Evolutionary conservation across 306 rosid species (phyloP).

Genomic region (Medicago ruthenica): DNA sequence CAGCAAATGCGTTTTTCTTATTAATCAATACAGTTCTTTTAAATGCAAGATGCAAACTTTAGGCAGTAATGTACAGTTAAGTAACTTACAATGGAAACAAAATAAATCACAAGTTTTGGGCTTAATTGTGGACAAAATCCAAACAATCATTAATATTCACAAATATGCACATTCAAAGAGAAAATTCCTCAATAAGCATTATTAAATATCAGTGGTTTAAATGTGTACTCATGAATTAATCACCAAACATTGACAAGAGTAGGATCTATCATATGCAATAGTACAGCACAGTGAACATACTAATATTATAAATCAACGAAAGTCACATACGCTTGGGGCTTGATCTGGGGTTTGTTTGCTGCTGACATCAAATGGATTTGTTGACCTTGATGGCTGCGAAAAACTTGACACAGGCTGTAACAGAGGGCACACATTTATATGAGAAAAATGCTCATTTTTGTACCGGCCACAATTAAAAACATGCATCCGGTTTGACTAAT

Average conservation of each 20-base stretch:
- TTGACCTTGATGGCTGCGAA: conserved; percentile 65
- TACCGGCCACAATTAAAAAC: conserved; percentile 42
- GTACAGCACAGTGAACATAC: conserved; percentile 13
- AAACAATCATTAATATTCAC: conserved; percentile 12
- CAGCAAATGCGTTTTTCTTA: conserved; percentile 9
- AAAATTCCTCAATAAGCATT: background rate
- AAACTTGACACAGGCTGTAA: conserved; percentile 67
- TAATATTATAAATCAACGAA: conserved; percentile 28
- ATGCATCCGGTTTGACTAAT: conserved; percentile 22
- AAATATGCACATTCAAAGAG: conserved; percentile 16
- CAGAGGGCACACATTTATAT: conserved; percentile 45
- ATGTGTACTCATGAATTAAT: conserved; percentile 29
- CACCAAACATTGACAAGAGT: conserved; percentile 29
- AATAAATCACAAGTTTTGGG: background rate
- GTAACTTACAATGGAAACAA: conserved; percentile 3
- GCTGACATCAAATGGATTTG: conserved; percentile 81
- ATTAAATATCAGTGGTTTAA: conserved; percentile 25
- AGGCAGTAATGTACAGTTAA: background rate
- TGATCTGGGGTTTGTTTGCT: conserved; percentile 61
- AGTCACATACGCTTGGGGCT: conserved; percentile 63
- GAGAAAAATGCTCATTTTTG: conserved; percentile 32
- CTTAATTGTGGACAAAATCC: conserved; percentile 8
- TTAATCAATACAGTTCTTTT: conserved; percentile 24
- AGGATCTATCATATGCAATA: conserved; percentile 31
- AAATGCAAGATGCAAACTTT: conserved; percentile 34